Evolutionary conservation across 2,329 filamentous ascomycete genomes (phyloP).

Genomic region (Talaromyces atroroseus): DNA sequence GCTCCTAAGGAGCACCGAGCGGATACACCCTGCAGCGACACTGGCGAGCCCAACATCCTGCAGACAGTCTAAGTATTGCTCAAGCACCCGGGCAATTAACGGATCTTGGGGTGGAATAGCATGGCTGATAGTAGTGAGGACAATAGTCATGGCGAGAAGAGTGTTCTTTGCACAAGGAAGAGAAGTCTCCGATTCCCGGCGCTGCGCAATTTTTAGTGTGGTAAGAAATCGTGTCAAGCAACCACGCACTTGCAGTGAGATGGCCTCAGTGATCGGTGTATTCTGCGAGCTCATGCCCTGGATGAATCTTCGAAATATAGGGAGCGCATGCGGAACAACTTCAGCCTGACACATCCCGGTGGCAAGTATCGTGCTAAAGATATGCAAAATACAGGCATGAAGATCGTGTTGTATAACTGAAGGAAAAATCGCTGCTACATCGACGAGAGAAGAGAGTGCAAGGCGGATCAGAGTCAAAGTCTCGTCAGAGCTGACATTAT

Average conservation of each 20-base stretch:
- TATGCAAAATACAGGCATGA: conserved; percentile 93
- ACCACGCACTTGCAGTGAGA: conserved; percentile 70
- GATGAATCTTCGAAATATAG: conserved; percentile 88
- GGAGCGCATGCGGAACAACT: conserved; percentile 82
- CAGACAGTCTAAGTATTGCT: conserved; percentile 80
- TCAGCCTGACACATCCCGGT: conserved; percentile 81
- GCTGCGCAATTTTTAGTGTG: conserved; percentile 52
- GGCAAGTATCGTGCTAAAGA: conserved; percentile 86
- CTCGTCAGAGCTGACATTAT: conserved; percentile 75
- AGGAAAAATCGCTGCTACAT: conserved; percentile 92
- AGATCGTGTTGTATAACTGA: conserved; percentile 94
- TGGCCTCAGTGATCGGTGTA: conserved; percentile 34
- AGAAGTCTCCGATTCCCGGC: conserved; percentile 60
- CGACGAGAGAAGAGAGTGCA: conserved; percentile 80
- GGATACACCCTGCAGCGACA: conserved; percentile 83
- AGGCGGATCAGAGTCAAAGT: conserved; percentile 73
- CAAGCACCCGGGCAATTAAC: conserved; percentile 66
- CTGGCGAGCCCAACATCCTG: conserved; percentile 58
- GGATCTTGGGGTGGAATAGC: conserved; percentile 69
- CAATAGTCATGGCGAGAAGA: conserved; percentile 78
- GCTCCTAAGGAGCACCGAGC: conserved; percentile 70
- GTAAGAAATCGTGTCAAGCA: conserved; percentile 77
- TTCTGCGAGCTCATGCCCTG: conserved; percentile 57
- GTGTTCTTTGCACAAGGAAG: conserved; percentile 89
- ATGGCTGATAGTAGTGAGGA: conserved; percentile 75